Evolutionary conservation across 192 early-diverging fungal genomes (phyloP), one percentile per base, ranked within the genome.

Genomic region (Allomyces macrogynus): DNA sequence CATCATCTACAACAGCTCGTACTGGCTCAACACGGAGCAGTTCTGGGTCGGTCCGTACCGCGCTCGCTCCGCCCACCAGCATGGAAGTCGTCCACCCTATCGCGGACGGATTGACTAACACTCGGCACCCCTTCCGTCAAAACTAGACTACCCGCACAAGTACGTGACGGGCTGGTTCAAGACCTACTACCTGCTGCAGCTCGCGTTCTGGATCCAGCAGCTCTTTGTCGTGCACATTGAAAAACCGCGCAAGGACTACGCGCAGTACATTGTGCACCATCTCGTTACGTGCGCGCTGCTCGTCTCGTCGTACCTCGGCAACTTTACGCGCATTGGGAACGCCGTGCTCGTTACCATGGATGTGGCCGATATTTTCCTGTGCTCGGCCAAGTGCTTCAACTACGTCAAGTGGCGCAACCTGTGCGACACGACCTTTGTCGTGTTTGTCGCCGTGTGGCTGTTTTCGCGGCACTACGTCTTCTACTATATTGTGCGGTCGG

Each of bases 171-270:
- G 69, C 42, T 63, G 75, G 24, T 76, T 81, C 72, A 89, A 89
- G 72, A 75, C 73, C 60, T 89, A 89, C 68, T 89, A 89, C 64
- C 66, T 89, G 65, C 68, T 85, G 32, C 86, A 89, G 66, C 75
- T 85, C 61, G 85, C 80, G n/a, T 87, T 83, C 72, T 87, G 86
- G 85, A 66, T 89, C 61, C 87, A 89, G 69, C 87, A 89, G 75
- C 69, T 86, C 43, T 87, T 86, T 72, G 84, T 84, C 11, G 64
- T 89, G 63, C 72, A 86, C 66, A 77, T 85, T 23, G 86, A 89
- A 49, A 83, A 87, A 74, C 76, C 73, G 27, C 80, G 87, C 71
- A 87, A 87, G 72, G 86, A 89, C 70, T 83, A 82, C 73, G 61
- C 71, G 40, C 84, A 77, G 65, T 87, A 87, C 86, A 61, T 81